These are phyloP conservation scores for Dryas drummondii DNA, from an alignment of 306 rosid species.

Conservation along the genomic window DNA sequence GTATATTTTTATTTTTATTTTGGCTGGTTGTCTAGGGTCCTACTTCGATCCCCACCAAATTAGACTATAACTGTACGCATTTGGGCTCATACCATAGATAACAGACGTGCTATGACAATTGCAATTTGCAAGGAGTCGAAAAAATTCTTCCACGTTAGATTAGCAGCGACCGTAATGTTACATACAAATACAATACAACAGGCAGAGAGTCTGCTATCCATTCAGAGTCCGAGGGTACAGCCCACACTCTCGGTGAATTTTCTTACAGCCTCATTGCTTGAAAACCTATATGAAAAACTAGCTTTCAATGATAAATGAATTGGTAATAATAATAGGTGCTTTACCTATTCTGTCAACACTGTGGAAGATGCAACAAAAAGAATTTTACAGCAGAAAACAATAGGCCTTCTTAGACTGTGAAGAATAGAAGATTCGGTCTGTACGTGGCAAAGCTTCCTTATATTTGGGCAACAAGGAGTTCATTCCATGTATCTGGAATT, in stretches of 20 bases:
- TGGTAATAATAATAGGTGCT: conserved; percentile 5
- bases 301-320: conserved; percentile 6
- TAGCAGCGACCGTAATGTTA: neutral
- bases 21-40: too few species aligned
- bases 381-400: conserved; percentile 20
- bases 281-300: neutral
- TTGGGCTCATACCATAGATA: neutral
- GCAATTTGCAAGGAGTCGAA: neutral
- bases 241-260: neutral
- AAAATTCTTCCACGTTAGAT: neutral
- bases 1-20: too few species aligned
- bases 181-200: conserved; percentile 11
- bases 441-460: conserved; percentile 29
- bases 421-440: conserved; percentile 30
- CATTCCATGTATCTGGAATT: conserved; percentile 92
- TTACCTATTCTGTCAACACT: conserved; percentile 22
- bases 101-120: neutral
- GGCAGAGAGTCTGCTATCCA: neutral
- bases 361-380: conserved; percentile 20
- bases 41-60: too few species aligned
- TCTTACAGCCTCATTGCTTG: neutral
- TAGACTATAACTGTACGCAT: too few species aligned
- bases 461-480: conserved; percentile 75
- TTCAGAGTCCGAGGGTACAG: too few species aligned
- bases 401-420: conserved; percentile 37